Base-by-base conservation (phyloP, 1,284 basidiomycete genomes). In the Melanopsichium pennsylvanicum region DNA sequence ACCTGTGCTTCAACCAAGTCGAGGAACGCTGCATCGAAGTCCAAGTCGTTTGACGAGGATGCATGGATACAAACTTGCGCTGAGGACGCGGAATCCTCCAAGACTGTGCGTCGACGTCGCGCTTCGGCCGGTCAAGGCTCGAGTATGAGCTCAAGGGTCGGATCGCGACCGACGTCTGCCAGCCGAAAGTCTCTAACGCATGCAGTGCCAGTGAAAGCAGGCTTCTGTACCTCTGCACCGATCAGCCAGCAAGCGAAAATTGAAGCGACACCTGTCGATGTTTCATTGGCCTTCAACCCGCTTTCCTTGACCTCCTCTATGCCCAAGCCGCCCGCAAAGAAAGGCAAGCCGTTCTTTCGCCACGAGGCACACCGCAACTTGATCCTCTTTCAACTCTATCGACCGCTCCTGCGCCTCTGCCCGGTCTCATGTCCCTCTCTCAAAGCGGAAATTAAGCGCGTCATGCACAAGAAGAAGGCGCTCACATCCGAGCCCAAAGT, bases 371-470 rank as follows among this genome's bases (percentile, higher is more conserved):
- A 76, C 37, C 66, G 66, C 15, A 26, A 22, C 5, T 18, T 46
- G 22, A 47, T 76, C 12, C 55, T 72, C 5, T 64, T 59, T 61
- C 34, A 38, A n/a, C 44, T 75, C 21, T 78, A 71, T 42, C 56
- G 63, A n/a, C 55, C 60, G 10, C 58, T 78, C 1, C 39, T 76
- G 22, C 61, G 49, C n/a, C 29, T 41, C 4, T 58, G 54, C 31
- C 67, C 67, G 2, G 19, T 6, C 11, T 45, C 47, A 6, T 49
- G 59, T n/a, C 45, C 54, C 3, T 25, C 39, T 37, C 21, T 64
- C 7, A 49, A 34, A 34, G 19, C 25, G n/a, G 38, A 39, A 32
- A 44, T 72, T 33, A 43, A 47, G 19, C 39, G 32, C 7, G 27
- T 45, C 7, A 39, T 61, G 49, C 32, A 54, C 5, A 61, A 43